phyloP scores from a whole-genome alignment of 345 rosid species.

The Eucalyptus microcorys region DNA sequence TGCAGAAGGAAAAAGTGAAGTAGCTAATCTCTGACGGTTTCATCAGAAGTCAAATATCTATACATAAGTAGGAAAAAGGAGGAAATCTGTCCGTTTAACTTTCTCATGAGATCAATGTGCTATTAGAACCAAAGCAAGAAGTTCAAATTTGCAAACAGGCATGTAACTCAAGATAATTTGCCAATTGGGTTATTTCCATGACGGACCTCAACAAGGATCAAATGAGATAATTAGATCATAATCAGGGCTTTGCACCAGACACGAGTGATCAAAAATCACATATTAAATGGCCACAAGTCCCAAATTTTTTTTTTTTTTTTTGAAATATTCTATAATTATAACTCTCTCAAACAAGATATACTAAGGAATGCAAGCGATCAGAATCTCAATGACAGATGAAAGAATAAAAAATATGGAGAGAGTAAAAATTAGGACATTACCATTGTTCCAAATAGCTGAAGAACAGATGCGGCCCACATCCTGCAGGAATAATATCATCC shows the following conservation, averaged over 20 bases:
- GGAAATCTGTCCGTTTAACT: neutral
- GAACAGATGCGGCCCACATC: constrained; percentile 69
- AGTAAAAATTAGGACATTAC: constrained; percentile 14
- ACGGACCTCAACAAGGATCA: neutral
- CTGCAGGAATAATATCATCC: constrained; percentile 66
- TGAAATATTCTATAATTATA: neutral
- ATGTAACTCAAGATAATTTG: neutral
- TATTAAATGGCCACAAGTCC: neutral
- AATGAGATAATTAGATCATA: neutral
- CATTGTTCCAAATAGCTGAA: constrained; percentile 62
- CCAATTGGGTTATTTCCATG: neutral
- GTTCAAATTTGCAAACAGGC: neutral
- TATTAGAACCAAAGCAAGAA: neutral
- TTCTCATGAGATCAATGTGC: neutral
- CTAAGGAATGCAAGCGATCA: neutral
- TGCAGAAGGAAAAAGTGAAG: neutral
- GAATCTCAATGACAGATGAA: neutral
- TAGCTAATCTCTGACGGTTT: neutral
- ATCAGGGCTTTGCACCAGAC: neutral
- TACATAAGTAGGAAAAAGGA: neutral
- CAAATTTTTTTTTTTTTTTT: no score
- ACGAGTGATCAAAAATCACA: neutral
- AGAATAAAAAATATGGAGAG: neutral
- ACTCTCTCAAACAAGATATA: neutral
- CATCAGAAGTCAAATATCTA: neutral